phyloP scores from a whole-genome alignment of 371 early-diverging fungal genomes.

The Actinomortierella wolfii region DNA sequence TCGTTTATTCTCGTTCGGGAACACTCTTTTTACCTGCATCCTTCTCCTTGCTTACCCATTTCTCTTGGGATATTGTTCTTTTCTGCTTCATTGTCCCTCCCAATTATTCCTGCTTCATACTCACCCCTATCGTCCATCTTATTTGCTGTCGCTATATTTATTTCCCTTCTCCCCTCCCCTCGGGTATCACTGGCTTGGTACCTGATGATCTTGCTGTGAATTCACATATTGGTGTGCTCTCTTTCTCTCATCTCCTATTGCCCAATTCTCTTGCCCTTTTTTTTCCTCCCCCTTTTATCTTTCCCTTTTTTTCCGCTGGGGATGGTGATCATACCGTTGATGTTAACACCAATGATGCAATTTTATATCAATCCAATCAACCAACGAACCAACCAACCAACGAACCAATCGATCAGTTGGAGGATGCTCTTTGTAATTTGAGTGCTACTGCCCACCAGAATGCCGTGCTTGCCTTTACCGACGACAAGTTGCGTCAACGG shows the following conservation, averaged over 20 bases:
- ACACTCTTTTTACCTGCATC: not conserved
- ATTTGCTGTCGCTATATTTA: not conserved
- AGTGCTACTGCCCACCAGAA: constrained; percentile 47
- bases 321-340: too few relatives aligned
- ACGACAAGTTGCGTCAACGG: too few relatives aligned
- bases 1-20: not conserved
- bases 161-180: not conserved
- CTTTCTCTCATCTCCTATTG: too few relatives aligned
- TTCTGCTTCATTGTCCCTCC: not conserved
- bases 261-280: too few relatives aligned
- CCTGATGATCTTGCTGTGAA: constrained; percentile 1
- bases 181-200: not conserved
- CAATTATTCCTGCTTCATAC: too few relatives aligned
- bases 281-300: too few relatives aligned
- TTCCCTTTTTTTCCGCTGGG: too few relatives aligned
- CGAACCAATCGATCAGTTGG: constrained; percentile 29
- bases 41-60: not conserved
- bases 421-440: constrained; percentile 48
- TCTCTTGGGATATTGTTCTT: not conserved
- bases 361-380: not conserved
- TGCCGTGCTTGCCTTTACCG: too few relatives aligned
- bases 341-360: too few relatives aligned
- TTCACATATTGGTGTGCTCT: not conserved
- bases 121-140: too few relatives aligned
- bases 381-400: too few relatives aligned